A percentile compares a stretch with the other conserved stretches of the same genome.
phyloP scores from a whole-genome alignment of 805 yeast genomes.

The Lipomyces lipofer region DNA sequence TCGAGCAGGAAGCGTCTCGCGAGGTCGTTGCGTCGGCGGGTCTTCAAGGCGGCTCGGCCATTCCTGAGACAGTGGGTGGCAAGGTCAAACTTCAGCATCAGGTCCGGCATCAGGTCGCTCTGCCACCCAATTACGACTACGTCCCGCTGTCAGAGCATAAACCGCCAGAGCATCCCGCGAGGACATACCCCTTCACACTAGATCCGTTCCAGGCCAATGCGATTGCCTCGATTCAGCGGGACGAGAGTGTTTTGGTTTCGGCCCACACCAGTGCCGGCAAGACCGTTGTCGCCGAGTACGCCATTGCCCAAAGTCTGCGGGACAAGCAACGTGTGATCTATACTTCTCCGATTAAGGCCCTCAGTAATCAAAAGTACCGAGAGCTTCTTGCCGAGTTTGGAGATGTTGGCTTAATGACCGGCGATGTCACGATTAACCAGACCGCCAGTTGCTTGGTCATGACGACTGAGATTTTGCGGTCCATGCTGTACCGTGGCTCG shows the following conservation, averaged over 20 bases:
- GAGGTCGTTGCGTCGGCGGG: slow-evolving; percentile 85
- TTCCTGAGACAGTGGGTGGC: slow-evolving; percentile 46
- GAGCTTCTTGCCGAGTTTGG: slow-evolving; percentile 90
- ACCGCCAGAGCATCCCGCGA: slow-evolving; percentile 69
- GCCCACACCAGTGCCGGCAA: slow-evolving; percentile 99
- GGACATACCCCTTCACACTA: slow-evolving; percentile 85
- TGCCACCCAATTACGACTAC: slow-evolving; percentile 89
- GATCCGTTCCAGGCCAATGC: slow-evolving; percentile 99
- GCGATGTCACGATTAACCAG: slow-evolving; percentile 97
- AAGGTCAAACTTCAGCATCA: slow-evolving; percentile 80
- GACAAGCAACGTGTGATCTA: slow-evolving; percentile 92
- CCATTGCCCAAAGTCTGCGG: slow-evolving; percentile 90
- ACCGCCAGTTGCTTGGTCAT: slow-evolving; percentile 97
- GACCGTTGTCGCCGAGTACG: slow-evolving; percentile 95
- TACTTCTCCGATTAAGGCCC: slow-evolving; percentile 92
- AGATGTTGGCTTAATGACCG: slow-evolving; percentile 98
- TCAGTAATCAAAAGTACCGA: slow-evolving; percentile 91
- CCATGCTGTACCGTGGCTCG: slow-evolving; percentile 96
- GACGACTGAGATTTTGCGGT: slow-evolving; percentile 97
- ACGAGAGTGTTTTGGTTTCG: slow-evolving; percentile 91
- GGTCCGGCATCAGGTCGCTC: slow-evolving; percentile 96
- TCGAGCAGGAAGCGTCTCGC: slow-evolving; percentile 85
- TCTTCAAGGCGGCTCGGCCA: slow-evolving; percentile 47
- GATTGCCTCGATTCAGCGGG: slow-evolving; percentile 90
- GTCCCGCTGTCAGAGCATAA: slow-evolving; percentile 86